Evolutionary conservation across 805 yeast species (phyloP), one percentile per base, ranked within the genome.

Genomic region (Hanseniaspora osmophila): DNA sequence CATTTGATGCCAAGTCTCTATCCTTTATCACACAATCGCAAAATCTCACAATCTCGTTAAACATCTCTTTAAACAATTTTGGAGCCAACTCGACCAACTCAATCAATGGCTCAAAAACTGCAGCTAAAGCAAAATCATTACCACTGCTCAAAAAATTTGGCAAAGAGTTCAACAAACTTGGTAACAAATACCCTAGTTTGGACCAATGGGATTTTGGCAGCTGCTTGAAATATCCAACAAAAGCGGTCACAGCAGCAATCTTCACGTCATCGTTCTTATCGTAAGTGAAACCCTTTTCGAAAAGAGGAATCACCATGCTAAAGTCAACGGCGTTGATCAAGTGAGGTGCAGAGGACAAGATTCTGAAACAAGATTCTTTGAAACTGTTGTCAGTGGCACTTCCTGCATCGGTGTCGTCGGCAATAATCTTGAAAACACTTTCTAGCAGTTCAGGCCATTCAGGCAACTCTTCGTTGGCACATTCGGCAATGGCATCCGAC

Each of bases 31-130:
- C 90, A 13, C 78, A 75, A n/a, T 86, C 73, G 55, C 92, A 78
- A 56, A 92, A 92, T 50, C 84, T 83, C 43, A 87, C 76, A 40
- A 92, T 78, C n/a, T 85, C 80, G 43, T 81, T 79, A 61, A 92
- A 90, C 85, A 90, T 84, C 39, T 86, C 86, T 58, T 74, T 77
- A 69, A 92, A 92, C 77, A 92, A 76, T 59, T 88, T 90, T 45
- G 98, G 97, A 9, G 96, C 97, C 48, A 88, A 67, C 51, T 82
- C 90, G 10, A 88, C 96, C 48, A 92, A 72, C 54, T 92, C 97
- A 46, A 88, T 86, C 53, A 92, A 69, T 7, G 87, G 74, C 62
- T 87, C 95, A 52, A 92, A 73, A n/a, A 88, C 95, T 6, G 86
- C 73, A 1, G 95, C 80, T 51, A 92, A 73, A 6, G 95, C 84